Evolutionary conservation across 1,139 yeast genomes (phyloP).

Genomic region (Hansenula sp.): DNA sequence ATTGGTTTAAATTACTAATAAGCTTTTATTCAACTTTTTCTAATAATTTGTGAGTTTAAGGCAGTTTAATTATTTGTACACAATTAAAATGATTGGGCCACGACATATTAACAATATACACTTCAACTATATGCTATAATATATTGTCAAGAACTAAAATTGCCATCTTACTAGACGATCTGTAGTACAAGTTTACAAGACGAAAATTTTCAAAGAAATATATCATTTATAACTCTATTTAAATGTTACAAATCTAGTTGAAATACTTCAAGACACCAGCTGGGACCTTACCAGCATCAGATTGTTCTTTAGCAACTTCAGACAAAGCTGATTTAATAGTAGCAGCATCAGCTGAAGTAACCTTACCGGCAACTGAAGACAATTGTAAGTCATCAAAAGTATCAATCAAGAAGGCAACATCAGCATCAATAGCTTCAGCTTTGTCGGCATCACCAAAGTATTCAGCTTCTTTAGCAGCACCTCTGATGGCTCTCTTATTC

Average conservation of each 20-base stretch:
- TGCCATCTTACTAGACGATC: too few relatives aligned
- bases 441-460: conserved; percentile 78
- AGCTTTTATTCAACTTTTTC: too few relatives aligned
- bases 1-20: too few relatives aligned
- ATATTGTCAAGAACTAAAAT: too few relatives aligned
- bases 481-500: conserved; percentile 91
- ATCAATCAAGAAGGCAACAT: conserved; percentile 74
- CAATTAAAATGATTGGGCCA: too few relatives aligned
- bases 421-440: conserved; percentile 68
- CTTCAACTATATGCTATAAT: too few relatives aligned
- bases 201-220: too few relatives aligned
- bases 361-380: conserved; percentile 61
- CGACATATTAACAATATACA: too few relatives aligned
- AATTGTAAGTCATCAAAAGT: conserved; percentile 74
- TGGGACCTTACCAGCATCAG: conserved; percentile 39
- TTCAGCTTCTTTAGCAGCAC: conserved; percentile 74
- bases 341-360: conserved; percentile 42
- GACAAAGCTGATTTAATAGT: conserved; percentile 47
- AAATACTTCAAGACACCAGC: conserved; percentile 38
- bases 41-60: too few relatives aligned
- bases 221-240: not conserved
- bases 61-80: too few relatives aligned
- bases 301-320: conserved; percentile 41
- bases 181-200: too few relatives aligned
- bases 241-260: not conserved